phyloP scores from a whole-genome alignment of 2,329 filamentous ascomycete genomes.

The Emmonsia crescens region DNA sequence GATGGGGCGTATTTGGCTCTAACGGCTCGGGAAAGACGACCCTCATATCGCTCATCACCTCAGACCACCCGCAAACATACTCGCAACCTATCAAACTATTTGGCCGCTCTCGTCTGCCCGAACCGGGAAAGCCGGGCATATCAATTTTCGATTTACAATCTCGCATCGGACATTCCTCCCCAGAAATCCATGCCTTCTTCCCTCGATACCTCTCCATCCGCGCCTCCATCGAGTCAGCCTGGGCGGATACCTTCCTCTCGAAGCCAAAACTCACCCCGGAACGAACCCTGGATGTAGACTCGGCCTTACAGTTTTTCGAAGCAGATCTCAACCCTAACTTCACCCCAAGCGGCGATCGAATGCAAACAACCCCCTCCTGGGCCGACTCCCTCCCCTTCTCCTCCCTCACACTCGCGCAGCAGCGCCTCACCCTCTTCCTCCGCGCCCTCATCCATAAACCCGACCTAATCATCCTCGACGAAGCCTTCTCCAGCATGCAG shows the following conservation, averaged over 20 bases:
- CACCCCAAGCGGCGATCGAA: background rate
- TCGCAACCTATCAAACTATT: slow-evolving; percentile 80
- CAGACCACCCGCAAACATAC: slow-evolving; percentile 92
- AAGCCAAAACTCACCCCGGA: slow-evolving; percentile 53
- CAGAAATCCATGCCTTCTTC: slow-evolving; percentile 89
- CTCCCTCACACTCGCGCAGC: slow-evolving; percentile 40
- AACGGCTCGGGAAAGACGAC: slow-evolving; percentile 96
- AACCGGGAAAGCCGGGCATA: slow-evolving; percentile 59
- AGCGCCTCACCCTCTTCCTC: slow-evolving; percentile 76
- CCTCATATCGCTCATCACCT: slow-evolving; percentile 80
- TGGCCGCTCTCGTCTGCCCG: slow-evolving; percentile 66
- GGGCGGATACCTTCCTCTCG: slow-evolving; percentile 75
- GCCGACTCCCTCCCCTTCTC: slow-evolving; percentile 43
- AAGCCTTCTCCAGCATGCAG: slow-evolving; percentile 81
- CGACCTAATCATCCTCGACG: slow-evolving; percentile 74
- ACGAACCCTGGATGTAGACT: slow-evolving; percentile 52
- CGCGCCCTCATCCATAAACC: slow-evolving; percentile 69
- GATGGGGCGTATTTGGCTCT: slow-evolving; percentile 86
- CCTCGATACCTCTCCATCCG: slow-evolving; percentile 65
- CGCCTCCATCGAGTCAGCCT: slow-evolving; percentile 70
- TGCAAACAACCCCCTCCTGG: background rate
- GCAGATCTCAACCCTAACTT: slow-evolving; percentile 57
- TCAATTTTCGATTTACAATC: slow-evolving; percentile 89
- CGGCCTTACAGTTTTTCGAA: slow-evolving; percentile 65
- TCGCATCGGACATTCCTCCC: slow-evolving; percentile 83